These are phyloP conservation scores for Hypericum androsaemum DNA, from an alignment of 345 rosid species.

Conservation along the genomic window DNA sequence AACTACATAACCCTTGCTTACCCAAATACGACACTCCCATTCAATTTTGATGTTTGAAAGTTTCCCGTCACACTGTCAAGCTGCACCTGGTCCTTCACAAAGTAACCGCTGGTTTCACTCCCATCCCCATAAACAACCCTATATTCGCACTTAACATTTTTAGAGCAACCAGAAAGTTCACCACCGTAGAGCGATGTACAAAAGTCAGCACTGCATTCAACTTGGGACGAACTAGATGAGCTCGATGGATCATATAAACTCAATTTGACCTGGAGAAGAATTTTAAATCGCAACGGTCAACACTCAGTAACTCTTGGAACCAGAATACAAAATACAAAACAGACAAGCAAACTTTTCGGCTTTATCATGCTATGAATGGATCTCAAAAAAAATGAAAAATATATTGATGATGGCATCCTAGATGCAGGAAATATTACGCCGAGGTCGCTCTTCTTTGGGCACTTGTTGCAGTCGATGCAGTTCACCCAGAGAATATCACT, in stretches of 20 bases:
- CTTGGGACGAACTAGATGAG: conserved; percentile 34
- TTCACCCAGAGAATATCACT: conserved; percentile 93
- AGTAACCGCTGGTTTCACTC: conserved; percentile 62
- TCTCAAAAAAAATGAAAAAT: neutral
- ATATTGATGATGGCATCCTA: conserved; percentile 1
- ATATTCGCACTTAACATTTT: conserved; percentile 41
- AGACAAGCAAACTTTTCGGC: neutral
- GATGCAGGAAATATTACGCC: conserved; percentile 41
- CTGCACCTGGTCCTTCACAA: conserved; percentile 48
- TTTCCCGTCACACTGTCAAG: conserved; percentile 48
- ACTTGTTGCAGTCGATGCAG: conserved; percentile 49
- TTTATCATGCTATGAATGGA: no score
- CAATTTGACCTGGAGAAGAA: conserved; percentile 41
- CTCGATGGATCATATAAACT: conserved; percentile 38
- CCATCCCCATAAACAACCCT: conserved; percentile 68
- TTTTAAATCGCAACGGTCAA: neutral
- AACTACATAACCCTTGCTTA: conserved; percentile 19
- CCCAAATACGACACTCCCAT: conserved; percentile 61
- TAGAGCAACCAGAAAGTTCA: conserved; percentile 41
- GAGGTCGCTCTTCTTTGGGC: conserved; percentile 63
- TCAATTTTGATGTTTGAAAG: conserved; percentile 30
- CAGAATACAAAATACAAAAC: neutral
- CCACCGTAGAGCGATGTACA: conserved; percentile 39
- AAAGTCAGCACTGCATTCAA: conserved; percentile 48
- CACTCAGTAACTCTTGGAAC: neutral